These are phyloP conservation scores for Rhizodiscina lignyota DNA, from an alignment of 495 filamentous ascomycete species.

Conservation along the genomic window DNA sequence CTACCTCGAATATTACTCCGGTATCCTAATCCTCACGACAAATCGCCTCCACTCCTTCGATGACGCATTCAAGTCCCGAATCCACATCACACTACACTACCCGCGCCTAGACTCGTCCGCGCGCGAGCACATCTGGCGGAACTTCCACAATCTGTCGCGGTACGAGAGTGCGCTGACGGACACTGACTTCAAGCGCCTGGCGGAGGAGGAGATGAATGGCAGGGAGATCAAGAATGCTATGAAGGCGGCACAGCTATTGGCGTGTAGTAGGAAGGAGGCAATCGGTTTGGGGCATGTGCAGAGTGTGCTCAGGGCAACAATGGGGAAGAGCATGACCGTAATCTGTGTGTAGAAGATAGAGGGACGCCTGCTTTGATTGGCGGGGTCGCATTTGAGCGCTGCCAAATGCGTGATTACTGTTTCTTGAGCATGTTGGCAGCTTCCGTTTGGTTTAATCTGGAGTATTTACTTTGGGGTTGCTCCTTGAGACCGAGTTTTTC, in stretches of 20 bases:
- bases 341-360: no score
- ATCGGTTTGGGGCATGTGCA: constrained; percentile 26
- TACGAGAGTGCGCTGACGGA: constrained; percentile 23
- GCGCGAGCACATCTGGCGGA: constrained; percentile 26
- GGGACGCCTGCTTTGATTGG: no score
- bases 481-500: no score
- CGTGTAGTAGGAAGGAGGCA: constrained; percentile 18
- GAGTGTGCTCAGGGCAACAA: no score
- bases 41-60: constrained; percentile 23
- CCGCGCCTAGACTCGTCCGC: constrained; percentile 16
- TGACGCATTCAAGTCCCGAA: constrained; percentile 22
- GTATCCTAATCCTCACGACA: constrained; percentile 17
- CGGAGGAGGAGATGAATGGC: constrained; percentile 35
- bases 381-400: no score
- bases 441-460: no score
- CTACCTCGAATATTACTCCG: constrained; percentile 36
- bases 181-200: constrained; percentile 25
- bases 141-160: constrained; percentile 17
- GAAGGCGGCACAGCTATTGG: constrained; percentile 35
- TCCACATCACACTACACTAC: constrained; percentile 26
- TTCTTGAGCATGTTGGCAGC: no score
- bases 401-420: no score
- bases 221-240: constrained; percentile 49
- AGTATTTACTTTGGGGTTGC: no score
- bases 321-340: no score